phyloP scores from a whole-genome alignment of 2,329 filamentous ascomycete genomes.

The Cladophialophora immunda region DNA sequence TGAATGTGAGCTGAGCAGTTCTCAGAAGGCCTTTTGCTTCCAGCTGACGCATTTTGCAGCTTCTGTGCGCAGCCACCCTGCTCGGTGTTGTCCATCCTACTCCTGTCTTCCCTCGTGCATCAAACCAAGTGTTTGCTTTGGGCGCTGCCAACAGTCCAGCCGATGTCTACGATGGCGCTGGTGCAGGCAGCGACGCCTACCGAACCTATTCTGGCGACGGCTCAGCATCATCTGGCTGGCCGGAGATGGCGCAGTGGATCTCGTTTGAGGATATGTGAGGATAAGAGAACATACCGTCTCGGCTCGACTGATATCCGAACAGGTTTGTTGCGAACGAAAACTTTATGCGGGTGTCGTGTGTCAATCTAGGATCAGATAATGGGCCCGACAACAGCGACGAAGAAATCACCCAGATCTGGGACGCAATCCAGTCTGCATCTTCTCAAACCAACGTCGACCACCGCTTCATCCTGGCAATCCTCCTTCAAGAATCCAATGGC shows the following conservation, averaged over 20 bases:
- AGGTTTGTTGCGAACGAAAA: conserved; percentile 16
- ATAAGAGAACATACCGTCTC: neutral
- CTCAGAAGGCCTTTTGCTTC: neutral
- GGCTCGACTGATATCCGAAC: neutral
- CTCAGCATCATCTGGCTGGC: conserved; percentile 44
- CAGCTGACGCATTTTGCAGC: conserved; percentile 5
- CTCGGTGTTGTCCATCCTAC: neutral
- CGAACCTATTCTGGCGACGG: conserved; percentile 44
- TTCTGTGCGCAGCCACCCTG: neutral
- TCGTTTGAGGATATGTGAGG: conserved; percentile 44
- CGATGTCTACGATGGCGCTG: conserved; percentile 14
- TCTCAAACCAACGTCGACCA: conserved; percentile 28
- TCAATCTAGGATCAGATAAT: conserved; percentile 9
- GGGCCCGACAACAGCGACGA: conserved; percentile 40
- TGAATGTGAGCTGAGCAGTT: conserved; percentile 1
- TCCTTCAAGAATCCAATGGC: conserved; percentile 57
- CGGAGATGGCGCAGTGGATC: conserved; percentile 43
- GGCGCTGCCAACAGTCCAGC: conserved; percentile 8
- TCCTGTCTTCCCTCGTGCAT: neutral
- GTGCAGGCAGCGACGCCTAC: conserved; percentile 42
- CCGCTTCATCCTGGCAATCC: conserved; percentile 55
- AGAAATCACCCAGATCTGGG: conserved; percentile 45
- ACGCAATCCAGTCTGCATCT: conserved; percentile 48
- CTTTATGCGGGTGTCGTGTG: conserved; percentile 15
- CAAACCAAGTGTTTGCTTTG: conserved; percentile 11